Evolutionary conservation across 129 eudicot genomes (phyloP), one percentile per base, ranked within the genome.

Genomic region (Deinandra increscens): DNA sequence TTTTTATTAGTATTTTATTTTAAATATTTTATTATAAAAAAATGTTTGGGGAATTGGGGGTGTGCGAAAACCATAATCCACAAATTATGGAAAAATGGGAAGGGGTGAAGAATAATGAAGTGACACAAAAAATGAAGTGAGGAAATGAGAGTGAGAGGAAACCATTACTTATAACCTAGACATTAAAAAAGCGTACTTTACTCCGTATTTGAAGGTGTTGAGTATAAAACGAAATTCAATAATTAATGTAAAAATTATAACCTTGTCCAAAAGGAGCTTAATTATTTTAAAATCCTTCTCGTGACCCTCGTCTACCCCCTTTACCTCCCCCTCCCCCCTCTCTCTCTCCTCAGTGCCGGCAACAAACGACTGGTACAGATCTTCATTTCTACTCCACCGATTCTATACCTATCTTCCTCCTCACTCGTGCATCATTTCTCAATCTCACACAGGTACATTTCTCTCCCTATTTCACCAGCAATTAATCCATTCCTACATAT

Each of bases 331-430:
- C 64, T 60, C 77, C 75, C 80, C 74, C 34, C 64, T 60, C 77
- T 81, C 61, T 74, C 85, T 76, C 83, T 85, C 72, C 19, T 60
- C 43, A 59, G 31, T 69, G 73, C 81, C 76, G 75, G 70, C 79
- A 70, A 55, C 78, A 65, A 71, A 71, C 78, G 68, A 41, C 77
- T 56, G 75, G 61, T 79, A 65, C 81, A 81, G 81, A 81, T 75
- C 76, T 75, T 66, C 70, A 11, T 48, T 60, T 81, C 60, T 76
- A 70, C 62, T 71, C 39, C 60, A 41, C 55, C 77, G 26, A 71
- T 26, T 58, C 37, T 55, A 65, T 59, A 50, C 75, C 62, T 63
- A 1, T 74, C 74, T 60, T 64, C 71, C 14, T 68, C 48, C 19
- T 22, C 64, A 64, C 77, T 43, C 58, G 42, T 39, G 34, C 37